A percentile compares a stretch with the other conserved stretches of the same genome.
Conservation (phyloP, 306 rosid species). For the Acacia confusa region DNA sequence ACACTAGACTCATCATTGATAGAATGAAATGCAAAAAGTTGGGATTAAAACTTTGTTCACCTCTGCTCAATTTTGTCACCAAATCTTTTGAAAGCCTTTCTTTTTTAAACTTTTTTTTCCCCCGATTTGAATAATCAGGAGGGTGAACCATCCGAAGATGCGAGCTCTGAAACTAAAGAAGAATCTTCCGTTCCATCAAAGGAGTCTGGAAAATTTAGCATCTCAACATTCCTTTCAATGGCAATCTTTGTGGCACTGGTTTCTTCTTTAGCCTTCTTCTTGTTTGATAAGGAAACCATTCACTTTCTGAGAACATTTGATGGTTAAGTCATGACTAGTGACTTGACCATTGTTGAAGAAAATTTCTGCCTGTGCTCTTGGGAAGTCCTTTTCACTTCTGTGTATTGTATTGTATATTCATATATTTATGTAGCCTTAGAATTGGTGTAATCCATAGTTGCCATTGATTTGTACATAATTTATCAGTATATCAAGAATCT, state of each 20-base stretch:
- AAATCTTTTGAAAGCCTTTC: neutral
- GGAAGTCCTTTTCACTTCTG: constrained; percentile 20
- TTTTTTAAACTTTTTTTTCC: neutral
- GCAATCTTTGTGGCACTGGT: constrained; percentile 44
- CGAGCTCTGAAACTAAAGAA: constrained; percentile 30
- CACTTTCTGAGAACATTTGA: constrained; percentile 38
- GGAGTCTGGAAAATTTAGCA: constrained; percentile 38
- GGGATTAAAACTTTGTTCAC: neutral
- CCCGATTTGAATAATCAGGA: constrained; percentile 42
- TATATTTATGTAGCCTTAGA: constrained; percentile 24
- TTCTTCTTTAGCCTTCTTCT: constrained; percentile 37
- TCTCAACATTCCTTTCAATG: constrained; percentile 32
- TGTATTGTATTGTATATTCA: constrained; percentile 16
- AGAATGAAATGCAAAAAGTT: neutral
- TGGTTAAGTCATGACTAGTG: constrained; percentile 19
- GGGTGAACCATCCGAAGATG: constrained; percentile 50
- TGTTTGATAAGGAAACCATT: constrained; percentile 43
- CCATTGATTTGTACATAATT: constrained; percentile 23
- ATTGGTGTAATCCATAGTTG: constrained; percentile 25
- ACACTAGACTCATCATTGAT: constrained; percentile 17
- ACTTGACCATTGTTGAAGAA: constrained; percentile 12
- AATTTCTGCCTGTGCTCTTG: constrained; percentile 32
- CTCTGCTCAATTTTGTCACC: neutral
- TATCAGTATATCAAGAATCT: constrained; percentile 17
- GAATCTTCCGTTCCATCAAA: constrained; percentile 35